Conservation (phyloP, 306 rosid genomes). For the Luffa aegyptiaca region DNA sequence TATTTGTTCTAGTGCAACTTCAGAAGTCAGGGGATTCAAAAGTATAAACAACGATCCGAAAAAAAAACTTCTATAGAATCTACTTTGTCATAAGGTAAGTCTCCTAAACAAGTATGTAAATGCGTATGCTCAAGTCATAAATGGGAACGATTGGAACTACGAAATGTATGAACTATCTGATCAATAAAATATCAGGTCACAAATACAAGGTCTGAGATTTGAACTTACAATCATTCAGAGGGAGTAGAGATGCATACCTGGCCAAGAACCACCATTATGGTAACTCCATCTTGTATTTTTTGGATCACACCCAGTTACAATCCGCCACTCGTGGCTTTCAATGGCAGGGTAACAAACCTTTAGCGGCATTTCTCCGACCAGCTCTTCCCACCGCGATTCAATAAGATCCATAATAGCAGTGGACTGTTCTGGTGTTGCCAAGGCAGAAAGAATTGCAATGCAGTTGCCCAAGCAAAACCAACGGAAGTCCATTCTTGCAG, state of each 20-base stretch:
- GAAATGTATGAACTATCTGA: conserved; percentile 34
- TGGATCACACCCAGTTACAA: conserved; percentile 70
- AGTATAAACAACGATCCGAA: background rate
- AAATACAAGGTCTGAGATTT: background rate
- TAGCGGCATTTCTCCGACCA: conserved; percentile 77
- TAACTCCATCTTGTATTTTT: conserved; percentile 92
- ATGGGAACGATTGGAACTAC: background rate
- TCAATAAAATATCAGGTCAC: conserved; percentile 82
- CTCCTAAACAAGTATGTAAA: background rate
- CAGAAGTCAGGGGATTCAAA: background rate
- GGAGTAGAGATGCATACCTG: conserved; percentile 29
- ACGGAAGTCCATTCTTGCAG: conserved; percentile 87
- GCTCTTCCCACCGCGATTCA: conserved; percentile 76
- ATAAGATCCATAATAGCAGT: conserved; percentile 86
- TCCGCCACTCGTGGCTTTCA: conserved; percentile 66
- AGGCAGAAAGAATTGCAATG: conserved; percentile 71
- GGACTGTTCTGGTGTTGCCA: conserved; percentile 86
- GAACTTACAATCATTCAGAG: background rate
- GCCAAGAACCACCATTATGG: conserved; percentile 95
- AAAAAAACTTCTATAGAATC: background rate
- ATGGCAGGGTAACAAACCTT: conserved; percentile 88
- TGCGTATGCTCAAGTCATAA: background rate
- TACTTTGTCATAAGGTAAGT: background rate
- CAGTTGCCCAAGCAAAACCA: conserved; percentile 90
- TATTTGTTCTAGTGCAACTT: background rate